phyloP scores from a whole-genome alignment of 352 stramenopile species.

The Pythium dissotocum region DNA sequence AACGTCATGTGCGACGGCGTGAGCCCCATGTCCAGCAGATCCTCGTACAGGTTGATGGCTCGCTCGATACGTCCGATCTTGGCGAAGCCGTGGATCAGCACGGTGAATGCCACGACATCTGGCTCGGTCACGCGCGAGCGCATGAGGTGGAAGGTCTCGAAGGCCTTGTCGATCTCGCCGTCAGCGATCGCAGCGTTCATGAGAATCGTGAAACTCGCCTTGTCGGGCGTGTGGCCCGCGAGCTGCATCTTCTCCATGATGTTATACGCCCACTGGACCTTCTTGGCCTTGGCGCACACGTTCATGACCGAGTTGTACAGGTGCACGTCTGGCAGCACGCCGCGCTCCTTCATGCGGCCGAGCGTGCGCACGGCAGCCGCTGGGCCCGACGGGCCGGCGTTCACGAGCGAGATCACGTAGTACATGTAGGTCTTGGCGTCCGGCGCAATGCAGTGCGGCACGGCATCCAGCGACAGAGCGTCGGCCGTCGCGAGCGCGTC shows the following conservation, averaged over 20 bases:
- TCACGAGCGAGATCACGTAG: slow-evolving; percentile 64
- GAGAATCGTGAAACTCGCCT: slow-evolving; percentile 76
- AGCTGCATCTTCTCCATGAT: slow-evolving; percentile 88
- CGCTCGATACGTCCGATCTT: slow-evolving; percentile 75
- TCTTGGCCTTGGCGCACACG: slow-evolving; percentile 65
- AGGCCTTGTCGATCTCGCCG: slow-evolving; percentile 74
- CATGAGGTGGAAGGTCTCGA: slow-evolving; percentile 87
- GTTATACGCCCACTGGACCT: slow-evolving; percentile 79
- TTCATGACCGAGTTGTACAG: slow-evolving; percentile 86
- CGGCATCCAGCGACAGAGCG: slow-evolving; percentile 37
- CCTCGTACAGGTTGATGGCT: slow-evolving; percentile 73
- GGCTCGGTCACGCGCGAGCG: slow-evolving; percentile 69
- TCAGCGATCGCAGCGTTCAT: slow-evolving; percentile 79
- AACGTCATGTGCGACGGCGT: slow-evolving; percentile 76
- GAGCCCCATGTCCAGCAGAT: slow-evolving; percentile 68
- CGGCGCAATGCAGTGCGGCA: slow-evolving; percentile 52
- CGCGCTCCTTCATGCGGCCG: slow-evolving; percentile 79
- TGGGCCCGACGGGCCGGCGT: slow-evolving; percentile 40
- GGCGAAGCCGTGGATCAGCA: slow-evolving; percentile 74
- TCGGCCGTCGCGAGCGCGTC: slow-evolving; percentile 13
- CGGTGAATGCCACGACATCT: slow-evolving; percentile 69
- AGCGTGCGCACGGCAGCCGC: slow-evolving; percentile 65
- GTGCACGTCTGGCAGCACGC: slow-evolving; percentile 50
- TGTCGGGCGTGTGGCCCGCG: slow-evolving; percentile 58
- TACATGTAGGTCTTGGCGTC: slow-evolving; percentile 76